Evolutionary conservation across 2,329 filamentous ascomycete species (phyloP).

Genomic region (Metarhizium rileyi): DNA sequence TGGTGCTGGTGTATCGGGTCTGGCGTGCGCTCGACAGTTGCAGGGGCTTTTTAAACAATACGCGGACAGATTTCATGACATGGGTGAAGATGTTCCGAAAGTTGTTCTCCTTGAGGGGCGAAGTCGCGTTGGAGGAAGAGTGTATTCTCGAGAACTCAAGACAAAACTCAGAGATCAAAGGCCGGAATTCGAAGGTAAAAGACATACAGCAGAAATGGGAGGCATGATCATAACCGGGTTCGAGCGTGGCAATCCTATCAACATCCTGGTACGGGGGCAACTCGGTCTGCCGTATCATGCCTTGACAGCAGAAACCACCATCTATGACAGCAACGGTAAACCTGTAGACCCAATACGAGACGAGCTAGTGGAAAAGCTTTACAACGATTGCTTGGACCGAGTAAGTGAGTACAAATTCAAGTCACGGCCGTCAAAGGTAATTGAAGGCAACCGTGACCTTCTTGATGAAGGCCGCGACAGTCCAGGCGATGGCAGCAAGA

Average conservation of each 20-base stretch:
- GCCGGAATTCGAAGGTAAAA: constrained; percentile 44
- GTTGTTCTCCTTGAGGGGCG: constrained; percentile 82
- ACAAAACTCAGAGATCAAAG: constrained; percentile 44
- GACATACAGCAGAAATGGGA: constrained; percentile 88
- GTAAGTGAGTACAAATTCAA: constrained; percentile 87
- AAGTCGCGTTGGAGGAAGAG: constrained; percentile 77
- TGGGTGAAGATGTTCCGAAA: constrained; percentile 58
- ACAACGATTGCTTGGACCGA: constrained; percentile 88
- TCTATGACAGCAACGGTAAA: constrained; percentile 76
- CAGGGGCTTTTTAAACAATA: constrained; percentile 80
- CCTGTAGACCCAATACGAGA: constrained; percentile 73
- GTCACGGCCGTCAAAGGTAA: constrained; percentile 54
- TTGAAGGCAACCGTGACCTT: constrained; percentile 73
- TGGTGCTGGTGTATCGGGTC: constrained; percentile 86
- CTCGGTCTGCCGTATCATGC: constrained; percentile 78
- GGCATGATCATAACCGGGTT: constrained; percentile 98
- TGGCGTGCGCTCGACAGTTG: constrained; percentile 86
- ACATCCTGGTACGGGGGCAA: constrained; percentile 83
- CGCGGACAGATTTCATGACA: constrained; percentile 52
- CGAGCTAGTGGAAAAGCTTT: constrained; percentile 77
- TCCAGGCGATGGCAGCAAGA: constrained; percentile 55
- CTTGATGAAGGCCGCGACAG: constrained; percentile 79
- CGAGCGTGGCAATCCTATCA: constrained; percentile 87
- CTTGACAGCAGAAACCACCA: constrained; percentile 68
- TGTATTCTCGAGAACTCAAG: constrained; percentile 70